A percentile compares a stretch with the other conserved stretches of the same genome.
Conservation (phyloP, 2,329 filamentous ascomycete genomes). For the Fusarium stilboides region DNA sequence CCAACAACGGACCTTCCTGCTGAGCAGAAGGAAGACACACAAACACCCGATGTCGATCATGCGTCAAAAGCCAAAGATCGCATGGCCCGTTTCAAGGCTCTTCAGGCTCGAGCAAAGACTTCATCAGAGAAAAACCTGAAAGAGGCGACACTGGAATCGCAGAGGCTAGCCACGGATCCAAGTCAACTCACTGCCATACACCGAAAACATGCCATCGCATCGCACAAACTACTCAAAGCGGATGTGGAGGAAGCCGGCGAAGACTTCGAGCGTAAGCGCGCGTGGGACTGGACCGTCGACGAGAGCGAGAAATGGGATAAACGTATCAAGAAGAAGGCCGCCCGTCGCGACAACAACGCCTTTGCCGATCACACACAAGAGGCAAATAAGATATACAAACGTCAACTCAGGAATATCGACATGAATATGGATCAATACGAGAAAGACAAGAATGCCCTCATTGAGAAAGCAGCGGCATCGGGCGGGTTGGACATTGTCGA, state of each 20-base stretch:
- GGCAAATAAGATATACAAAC: constrained; percentile 93
- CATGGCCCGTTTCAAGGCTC: constrained; percentile 86
- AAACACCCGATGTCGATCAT: constrained; percentile 50
- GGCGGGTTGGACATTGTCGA: constrained; percentile 95
- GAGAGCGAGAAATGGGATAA: constrained; percentile 96
- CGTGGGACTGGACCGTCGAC: constrained; percentile 98
- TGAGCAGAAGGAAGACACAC: constrained; percentile 38
- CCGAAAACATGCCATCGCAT: constrained; percentile 88
- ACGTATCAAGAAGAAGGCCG: constrained; percentile 87
- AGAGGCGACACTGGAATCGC: constrained; percentile 86
- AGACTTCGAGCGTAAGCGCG: constrained; percentile 97
- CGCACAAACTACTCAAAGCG: constrained; percentile 93
- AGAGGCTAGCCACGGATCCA: constrained; percentile 83
- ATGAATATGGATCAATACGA: constrained; percentile 89
- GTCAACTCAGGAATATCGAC: constrained; percentile 83
- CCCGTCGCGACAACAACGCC: constrained; percentile 85
- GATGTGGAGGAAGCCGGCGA: constrained; percentile 88
- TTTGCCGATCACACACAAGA: constrained; percentile 93
- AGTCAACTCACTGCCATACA: constrained; percentile 83
- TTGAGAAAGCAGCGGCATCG: constrained; percentile 86
- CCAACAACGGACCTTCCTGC: constrained; percentile 17
- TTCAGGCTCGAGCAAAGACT: constrained; percentile 84
- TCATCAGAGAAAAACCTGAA: constrained; percentile 83
- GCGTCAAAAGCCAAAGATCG: constrained; percentile 73
- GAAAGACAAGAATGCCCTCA: constrained; percentile 85